phyloP scores from a whole-genome alignment of 2,329 filamentous ascomycete genomes.

The Orbilia javanica region DNA sequence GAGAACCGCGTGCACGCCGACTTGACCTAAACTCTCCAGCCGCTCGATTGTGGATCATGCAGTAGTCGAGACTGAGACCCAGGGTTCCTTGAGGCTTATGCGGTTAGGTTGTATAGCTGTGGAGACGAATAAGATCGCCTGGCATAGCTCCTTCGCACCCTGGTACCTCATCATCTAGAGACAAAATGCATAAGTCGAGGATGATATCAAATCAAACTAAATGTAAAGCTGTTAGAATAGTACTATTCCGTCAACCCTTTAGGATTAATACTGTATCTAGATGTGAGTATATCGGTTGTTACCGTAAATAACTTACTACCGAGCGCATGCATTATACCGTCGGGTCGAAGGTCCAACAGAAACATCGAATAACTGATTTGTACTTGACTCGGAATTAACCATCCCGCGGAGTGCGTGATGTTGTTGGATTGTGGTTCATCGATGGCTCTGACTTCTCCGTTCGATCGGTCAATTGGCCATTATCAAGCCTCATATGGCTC shows the following conservation, averaged over 20 bases:
- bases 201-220: slow-evolving; percentile 26
- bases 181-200: slow-evolving; percentile 24
- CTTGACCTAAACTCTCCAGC: not conserved
- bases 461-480: not conserved
- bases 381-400: not conserved
- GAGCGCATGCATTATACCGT: not conserved
- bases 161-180: slow-evolving; percentile 29
- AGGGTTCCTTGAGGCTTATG: not conserved
- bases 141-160: slow-evolving; percentile 12
- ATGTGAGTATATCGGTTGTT: not conserved
- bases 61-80: slow-evolving; percentile 14
- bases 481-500: slow-evolving; percentile 7
- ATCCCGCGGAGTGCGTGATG: slow-evolving; percentile 9
- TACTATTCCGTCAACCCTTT: not conserved
- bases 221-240: slow-evolving; percentile 11
- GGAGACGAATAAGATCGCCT: slow-evolving; percentile 25
- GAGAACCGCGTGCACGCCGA: slow-evolving; percentile 13
- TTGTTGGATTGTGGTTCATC: slow-evolving; percentile 5
- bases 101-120: slow-evolving; percentile 16
- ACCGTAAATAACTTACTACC: slow-evolving; percentile 29
- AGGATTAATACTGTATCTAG: slow-evolving; percentile 1
- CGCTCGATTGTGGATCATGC: slow-evolving; percentile 17
- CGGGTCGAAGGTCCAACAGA: not conserved
- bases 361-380: not conserved
- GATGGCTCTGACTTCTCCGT: not conserved